Base-by-base conservation (phyloP, 2,329 filamentous ascomycete genomes). In the Aschersonia sp. region DNA sequence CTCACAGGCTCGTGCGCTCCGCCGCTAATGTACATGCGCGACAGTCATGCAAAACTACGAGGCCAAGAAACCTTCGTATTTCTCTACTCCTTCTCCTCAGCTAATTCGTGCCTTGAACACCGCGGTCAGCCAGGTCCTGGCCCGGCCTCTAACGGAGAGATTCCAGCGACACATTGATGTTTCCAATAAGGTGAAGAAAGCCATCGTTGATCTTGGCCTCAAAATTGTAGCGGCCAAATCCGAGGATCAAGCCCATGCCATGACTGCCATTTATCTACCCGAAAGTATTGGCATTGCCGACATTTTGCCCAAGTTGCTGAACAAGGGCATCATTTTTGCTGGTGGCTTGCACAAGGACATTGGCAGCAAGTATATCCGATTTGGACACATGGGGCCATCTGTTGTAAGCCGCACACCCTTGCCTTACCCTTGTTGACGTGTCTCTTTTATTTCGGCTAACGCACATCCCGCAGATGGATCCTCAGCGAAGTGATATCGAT, bases 21-120 rank as follows among this genome's bases (percentile, higher is more conserved):
- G 7, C 35, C 12, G 2, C 3, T 9, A 12, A 7, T 38, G 7
- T 9, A 7, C 35, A 12, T 38, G 35, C 12, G 30, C n/a, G 12
- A 30, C 30, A 86, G 84, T 98, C 67, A 97, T 98, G 91, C 82
- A 92, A 71, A 97, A 96, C 71, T 98, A 98, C 68, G 92, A 98
- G 71, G 87, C 88, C 54, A 88, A 89, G 73, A 98, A 97, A 72
- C 80, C 92, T 40, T 94, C 89, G 2, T 98, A 98, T 74, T 98
- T 98, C 61, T 92, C 92, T 40, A 98, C 92, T 1, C 92, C 92
- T 1, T 89, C 89, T 4, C 92, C 92, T 10, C 92, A 98, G 68
- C 79, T 98, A 46, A 75, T 98, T 56, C 91, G 85, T 66, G 92
- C 92, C 45, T 78, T 98, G 38, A 84, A 98, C 74, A 95, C 89